Evolutionary conservation across 139 green algal species (phyloP).

Genomic region (Eudorina sp.): DNA sequence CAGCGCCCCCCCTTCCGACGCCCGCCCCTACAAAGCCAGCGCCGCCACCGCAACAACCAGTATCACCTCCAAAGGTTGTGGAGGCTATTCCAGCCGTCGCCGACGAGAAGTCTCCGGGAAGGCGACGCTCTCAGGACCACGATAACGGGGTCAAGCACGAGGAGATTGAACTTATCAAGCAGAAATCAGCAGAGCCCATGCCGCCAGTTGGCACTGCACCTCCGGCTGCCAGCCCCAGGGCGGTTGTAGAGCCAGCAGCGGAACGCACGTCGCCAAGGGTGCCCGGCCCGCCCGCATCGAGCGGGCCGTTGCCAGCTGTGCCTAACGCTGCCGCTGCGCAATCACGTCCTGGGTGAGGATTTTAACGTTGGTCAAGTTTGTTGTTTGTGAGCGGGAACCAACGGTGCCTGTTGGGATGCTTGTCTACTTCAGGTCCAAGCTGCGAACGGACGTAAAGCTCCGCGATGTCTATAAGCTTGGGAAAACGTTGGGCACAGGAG

Average conservation of each 20-base stretch:
- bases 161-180: conserved; percentile 44
- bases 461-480: conserved; percentile 86
- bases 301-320: neutral
- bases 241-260: neutral
- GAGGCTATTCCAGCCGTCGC: conserved; percentile 35
- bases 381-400: neutral
- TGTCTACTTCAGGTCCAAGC: conserved; percentile 55
- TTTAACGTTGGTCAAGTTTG: neutral
- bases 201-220: neutral
- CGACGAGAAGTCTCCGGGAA: conserved; percentile 32
- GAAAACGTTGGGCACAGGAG: conserved; percentile 84
- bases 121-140: conserved; percentile 11
- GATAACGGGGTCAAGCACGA: conserved; percentile 46
- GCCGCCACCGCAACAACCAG: neutral
- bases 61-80: neutral
- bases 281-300: neutral
- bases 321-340: neutral
- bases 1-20: neutral
- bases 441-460: conserved; percentile 65
- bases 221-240: conserved; percentile 4
- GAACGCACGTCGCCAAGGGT: conserved; percentile 1
- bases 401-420: neutral
- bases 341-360: conserved; percentile 24
- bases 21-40: conserved; percentile 18
- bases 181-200: conserved; percentile 36